phyloP scores from a whole-genome alignment of 306 rosid genomes.

The Carpinus fangiana region DNA sequence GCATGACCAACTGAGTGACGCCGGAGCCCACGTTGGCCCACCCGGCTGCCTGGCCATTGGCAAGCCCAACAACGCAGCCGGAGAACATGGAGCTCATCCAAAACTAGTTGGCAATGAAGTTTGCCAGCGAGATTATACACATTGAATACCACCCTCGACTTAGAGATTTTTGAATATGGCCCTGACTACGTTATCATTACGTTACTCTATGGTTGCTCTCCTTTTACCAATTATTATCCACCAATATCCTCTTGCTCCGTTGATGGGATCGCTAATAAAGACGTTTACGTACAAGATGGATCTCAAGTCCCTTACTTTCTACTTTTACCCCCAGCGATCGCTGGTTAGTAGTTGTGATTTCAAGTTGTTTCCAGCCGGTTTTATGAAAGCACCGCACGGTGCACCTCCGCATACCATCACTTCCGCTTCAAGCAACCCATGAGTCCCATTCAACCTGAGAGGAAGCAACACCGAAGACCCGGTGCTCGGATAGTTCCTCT shows the following conservation, averaged over 20 bases:
- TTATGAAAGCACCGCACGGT: slow-evolving; percentile 44
- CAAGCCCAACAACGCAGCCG: slow-evolving; percentile 44
- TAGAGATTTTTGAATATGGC: too few species aligned
- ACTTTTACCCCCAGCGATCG: too few species aligned
- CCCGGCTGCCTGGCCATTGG: slow-evolving; percentile 62
- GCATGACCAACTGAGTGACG: slow-evolving; percentile 57
- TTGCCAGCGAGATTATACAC: slow-evolving; percentile 40
- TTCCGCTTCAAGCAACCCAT: slow-evolving; percentile 42
- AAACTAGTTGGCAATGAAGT: slow-evolving; percentile 59
- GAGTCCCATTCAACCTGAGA: slow-evolving; percentile 21
- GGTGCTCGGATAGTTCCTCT: slow-evolving; percentile 72
- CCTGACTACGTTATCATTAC: too few species aligned
- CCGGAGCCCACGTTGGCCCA: slow-evolving; percentile 67
- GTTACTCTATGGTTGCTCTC: too few species aligned
- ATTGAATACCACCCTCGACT: too few species aligned
- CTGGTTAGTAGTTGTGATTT: too few species aligned
- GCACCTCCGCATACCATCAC: slow-evolving; percentile 80
- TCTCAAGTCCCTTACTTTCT: too few species aligned
- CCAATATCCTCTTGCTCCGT: too few species aligned
- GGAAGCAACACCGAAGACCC: slow-evolving; percentile 78
- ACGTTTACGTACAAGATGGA: too few species aligned
- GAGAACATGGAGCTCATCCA: slow-evolving; percentile 75
- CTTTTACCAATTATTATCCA: too few species aligned
- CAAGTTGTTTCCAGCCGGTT: too few species aligned
- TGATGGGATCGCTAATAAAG: too few species aligned